Base-by-base conservation (phyloP, 1,284 basidiomycete genomes). In the Ceratobasidium sp. region DNA sequence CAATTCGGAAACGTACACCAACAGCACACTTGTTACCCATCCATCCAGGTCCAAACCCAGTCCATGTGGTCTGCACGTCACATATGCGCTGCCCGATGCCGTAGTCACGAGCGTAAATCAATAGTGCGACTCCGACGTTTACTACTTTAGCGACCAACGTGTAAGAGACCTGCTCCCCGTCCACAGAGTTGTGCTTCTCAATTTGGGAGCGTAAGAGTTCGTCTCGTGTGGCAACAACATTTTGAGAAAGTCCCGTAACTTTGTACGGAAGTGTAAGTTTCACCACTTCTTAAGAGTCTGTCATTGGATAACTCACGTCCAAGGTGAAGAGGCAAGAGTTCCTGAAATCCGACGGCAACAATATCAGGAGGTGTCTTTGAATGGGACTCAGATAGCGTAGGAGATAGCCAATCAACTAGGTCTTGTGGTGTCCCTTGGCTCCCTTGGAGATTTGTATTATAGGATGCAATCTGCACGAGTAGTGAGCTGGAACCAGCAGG, bases 21-120 rank as follows among this genome's bases (percentile, higher is more conserved):
- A 97, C 95, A 0, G 93, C 96, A 30, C 94, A 95, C 81, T 99
- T 99, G 83, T 98, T 98, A 12, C 94, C 94, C 92, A 98, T 92
- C 75, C 86, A 92, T 21, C 80, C 83, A 18, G 89, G 90, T 1
- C 92, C 92, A 76, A 85, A 88, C 0, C 91, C 89, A 0, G 89
- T 91, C 91, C 91, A 92, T 71, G 86, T 82, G 26, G 90, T 91
- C 77, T 92, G 85, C 21, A 93, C 87, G 77, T 92, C 87, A 67
- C 84, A 83, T 4, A 92, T 83, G 32, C 80, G 83, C 41, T 86
- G 84, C 9, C 87, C 89, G 67, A 93, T 78, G 1, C 86, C 84
- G 53, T 48, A 69, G 76, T 95, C 91, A 30, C 86, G 86, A 1
- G 88, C 92, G 79, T 94, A 96, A 9, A 96, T 89, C 18, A 94